Conservation (phyloP, 2,329 filamentous ascomycete genomes). For the Cladosporium velox region DNA sequence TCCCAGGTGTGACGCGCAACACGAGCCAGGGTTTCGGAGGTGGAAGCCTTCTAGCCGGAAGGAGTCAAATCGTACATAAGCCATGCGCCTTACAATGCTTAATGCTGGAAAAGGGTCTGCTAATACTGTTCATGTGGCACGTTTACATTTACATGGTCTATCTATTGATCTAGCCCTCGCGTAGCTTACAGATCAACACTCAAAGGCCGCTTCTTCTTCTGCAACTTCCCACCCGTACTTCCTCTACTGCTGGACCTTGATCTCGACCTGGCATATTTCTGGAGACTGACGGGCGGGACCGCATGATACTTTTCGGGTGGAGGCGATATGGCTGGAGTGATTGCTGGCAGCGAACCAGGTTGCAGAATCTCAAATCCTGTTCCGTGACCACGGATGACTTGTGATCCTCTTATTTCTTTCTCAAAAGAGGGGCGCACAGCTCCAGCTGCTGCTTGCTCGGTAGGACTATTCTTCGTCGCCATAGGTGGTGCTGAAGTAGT, state of each 20-base stretch:
- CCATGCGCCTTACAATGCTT: not conserved
- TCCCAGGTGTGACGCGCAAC: slow-evolving; percentile 2
- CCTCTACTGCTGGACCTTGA: slow-evolving; percentile 13
- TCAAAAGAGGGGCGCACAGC: slow-evolving; percentile 28
- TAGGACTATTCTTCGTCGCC: not conserved
- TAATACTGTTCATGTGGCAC: not conserved
- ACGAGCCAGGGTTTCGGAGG: slow-evolving; percentile 1
- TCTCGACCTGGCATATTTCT: slow-evolving; percentile 25
- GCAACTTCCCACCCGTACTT: slow-evolving; percentile 30
- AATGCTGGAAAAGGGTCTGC: not conserved
- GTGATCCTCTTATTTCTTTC: slow-evolving; percentile 24
- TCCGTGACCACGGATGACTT: slow-evolving; percentile 37
- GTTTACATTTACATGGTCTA: not conserved
- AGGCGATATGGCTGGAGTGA: slow-evolving; percentile 20
- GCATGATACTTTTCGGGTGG: slow-evolving; percentile 26
- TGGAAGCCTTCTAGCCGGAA: slow-evolving; percentile 4
- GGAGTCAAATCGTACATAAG: not conserved
- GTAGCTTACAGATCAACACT: not conserved
- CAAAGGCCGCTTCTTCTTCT: slow-evolving; percentile 33
- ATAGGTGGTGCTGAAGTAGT: not conserved
- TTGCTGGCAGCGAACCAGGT: slow-evolving; percentile 34
- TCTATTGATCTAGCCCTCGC: not conserved
- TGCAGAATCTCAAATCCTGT: slow-evolving; percentile 40
- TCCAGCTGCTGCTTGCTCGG: slow-evolving; percentile 5
- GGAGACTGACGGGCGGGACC: slow-evolving; percentile 34